These are phyloP conservation scores for Amanita muscaria DNA, from an alignment of 768 basidiomycete species.

Conservation along the genomic window DNA sequence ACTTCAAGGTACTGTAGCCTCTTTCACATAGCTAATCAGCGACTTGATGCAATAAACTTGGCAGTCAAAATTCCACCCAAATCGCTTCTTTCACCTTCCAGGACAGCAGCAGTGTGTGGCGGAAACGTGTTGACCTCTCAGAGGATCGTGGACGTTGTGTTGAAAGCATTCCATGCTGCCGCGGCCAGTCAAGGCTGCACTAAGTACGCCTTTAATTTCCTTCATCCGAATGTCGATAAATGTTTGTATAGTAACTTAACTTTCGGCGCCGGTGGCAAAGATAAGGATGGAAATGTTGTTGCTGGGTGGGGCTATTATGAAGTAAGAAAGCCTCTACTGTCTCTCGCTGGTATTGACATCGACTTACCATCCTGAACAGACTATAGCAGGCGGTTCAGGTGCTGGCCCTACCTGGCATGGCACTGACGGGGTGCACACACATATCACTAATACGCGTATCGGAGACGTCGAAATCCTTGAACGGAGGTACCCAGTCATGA, in stretches of 20 bases:
- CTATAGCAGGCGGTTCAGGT: slow-evolving; percentile 90
- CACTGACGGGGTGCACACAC: slow-evolving; percentile 88
- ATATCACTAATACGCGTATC: slow-evolving; percentile 89
- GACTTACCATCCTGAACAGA: slow-evolving; percentile 42
- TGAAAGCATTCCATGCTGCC: slow-evolving; percentile 86
- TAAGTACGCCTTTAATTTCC: slow-evolving; percentile 44
- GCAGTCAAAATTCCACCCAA: slow-evolving; percentile 73
- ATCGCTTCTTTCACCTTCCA: slow-evolving; percentile 71
- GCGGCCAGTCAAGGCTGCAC: slow-evolving; percentile 93
- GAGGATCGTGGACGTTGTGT: slow-evolving; percentile 88
- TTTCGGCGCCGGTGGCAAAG: slow-evolving; percentile 85
- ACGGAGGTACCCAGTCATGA: slow-evolving; percentile 84
- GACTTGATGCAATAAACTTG: neutral
- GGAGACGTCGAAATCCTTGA: slow-evolving; percentile 93
- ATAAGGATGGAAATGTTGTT: slow-evolving; percentile 61
- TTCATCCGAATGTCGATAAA: neutral
- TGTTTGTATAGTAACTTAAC: slow-evolving; percentile 60
- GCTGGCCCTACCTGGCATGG: slow-evolving; percentile 88
- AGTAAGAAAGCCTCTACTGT: too few species aligned
- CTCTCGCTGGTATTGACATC: too few species aligned
- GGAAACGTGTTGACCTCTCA: slow-evolving; percentile 90
- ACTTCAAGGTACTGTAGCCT: slow-evolving; percentile 47
- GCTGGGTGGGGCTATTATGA: slow-evolving; percentile 91
- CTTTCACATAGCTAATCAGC: neutral
- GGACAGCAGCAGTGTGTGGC: slow-evolving; percentile 85